Evolutionary conservation across 2,329 filamentous ascomycete genomes (phyloP).

Genomic region (Onygena corvina): DNA sequence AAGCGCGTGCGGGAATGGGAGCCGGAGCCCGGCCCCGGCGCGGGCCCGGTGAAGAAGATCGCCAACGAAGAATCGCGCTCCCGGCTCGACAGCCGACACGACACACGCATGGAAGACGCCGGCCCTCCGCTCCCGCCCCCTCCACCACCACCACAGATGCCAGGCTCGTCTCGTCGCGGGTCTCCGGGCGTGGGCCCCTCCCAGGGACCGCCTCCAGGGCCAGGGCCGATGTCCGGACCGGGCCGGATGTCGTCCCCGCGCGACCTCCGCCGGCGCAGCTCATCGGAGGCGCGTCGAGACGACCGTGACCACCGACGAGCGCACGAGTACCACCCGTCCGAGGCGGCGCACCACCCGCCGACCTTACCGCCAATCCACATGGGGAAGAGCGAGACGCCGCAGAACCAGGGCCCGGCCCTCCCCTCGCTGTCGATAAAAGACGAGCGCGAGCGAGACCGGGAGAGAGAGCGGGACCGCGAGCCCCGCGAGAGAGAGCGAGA

Average conservation of each 20-base stretch:
- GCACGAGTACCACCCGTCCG: slow-evolving; percentile 81
- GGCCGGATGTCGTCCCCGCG: slow-evolving; percentile 51
- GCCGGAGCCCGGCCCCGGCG: slow-evolving; percentile 47
- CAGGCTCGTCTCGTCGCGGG: slow-evolving; percentile 31
- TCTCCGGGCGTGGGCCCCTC: neutral
- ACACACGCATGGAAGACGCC: neutral
- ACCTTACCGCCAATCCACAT: slow-evolving; percentile 43
- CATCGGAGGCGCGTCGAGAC: slow-evolving; percentile 53
- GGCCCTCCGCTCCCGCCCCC: slow-evolving; percentile 41
- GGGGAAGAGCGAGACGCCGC: slow-evolving; percentile 37
- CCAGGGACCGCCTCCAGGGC: neutral
- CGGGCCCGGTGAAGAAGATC: slow-evolving; percentile 56
- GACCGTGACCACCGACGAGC: slow-evolving; percentile 51
- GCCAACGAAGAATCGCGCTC: slow-evolving; percentile 79
- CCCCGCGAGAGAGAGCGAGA: slow-evolving; percentile 3
- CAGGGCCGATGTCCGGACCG: slow-evolving; percentile 33
- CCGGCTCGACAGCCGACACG: slow-evolving; percentile 64
- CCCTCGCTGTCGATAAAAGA: slow-evolving; percentile 32
- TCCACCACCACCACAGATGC: neutral
- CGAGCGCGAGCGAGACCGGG: slow-evolving; percentile 32
- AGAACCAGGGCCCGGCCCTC: neutral
- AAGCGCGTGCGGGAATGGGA: slow-evolving; percentile 94
- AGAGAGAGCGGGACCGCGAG: neutral
- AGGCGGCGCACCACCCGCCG: slow-evolving; percentile 75
- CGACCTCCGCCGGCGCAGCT: slow-evolving; percentile 62